These are phyloP conservation scores for Tephrocybe sp. DNA, from an alignment of 768 basidiomycete genomes.

Conservation along the genomic window DNA sequence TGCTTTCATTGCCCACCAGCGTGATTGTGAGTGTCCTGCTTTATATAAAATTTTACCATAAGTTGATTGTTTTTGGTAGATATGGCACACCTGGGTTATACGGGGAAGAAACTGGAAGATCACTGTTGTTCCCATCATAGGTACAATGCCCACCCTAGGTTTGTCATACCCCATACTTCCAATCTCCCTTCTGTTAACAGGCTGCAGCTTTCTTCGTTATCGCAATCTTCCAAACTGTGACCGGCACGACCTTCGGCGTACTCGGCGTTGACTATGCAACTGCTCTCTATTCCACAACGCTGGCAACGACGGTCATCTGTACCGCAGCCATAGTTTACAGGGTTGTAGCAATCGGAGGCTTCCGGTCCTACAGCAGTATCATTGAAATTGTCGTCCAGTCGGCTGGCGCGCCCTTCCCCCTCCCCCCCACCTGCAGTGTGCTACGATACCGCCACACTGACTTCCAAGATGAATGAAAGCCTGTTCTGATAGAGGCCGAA, in stretches of 20 bases:
- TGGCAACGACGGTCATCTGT: constrained; percentile 13
- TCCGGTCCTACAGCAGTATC: constrained; percentile 6
- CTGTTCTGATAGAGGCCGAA: too few species aligned
- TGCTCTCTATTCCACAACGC: constrained; percentile 11
- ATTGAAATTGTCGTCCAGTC: too few species aligned
- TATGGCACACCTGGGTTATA: constrained; percentile 17
- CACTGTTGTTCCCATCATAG: constrained; percentile 6
- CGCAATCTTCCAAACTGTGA: constrained; percentile 6
- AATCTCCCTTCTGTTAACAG: neutral
- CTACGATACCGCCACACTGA: too few species aligned
- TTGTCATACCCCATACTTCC: neutral
- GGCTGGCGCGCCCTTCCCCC: too few species aligned
- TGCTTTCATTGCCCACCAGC: constrained; percentile 11
- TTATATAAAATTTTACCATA: neutral
- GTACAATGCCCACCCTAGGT: constrained; percentile 10
- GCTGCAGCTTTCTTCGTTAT: constrained; percentile 12
- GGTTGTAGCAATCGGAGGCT: constrained; percentile 1
- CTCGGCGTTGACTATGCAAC: constrained; percentile 13
- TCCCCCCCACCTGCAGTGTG: too few species aligned
- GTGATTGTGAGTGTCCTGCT: constrained; percentile 5
- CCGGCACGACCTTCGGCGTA: constrained; percentile 8
- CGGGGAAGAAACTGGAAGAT: constrained; percentile 13
- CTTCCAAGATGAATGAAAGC: too few species aligned
- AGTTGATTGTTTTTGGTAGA: constrained; percentile 6
- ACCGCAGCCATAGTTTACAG: constrained; percentile 13